These are phyloP conservation scores for Striga asiatica DNA, from an alignment of 257 asterid genomes.

Conservation along the genomic window DNA sequence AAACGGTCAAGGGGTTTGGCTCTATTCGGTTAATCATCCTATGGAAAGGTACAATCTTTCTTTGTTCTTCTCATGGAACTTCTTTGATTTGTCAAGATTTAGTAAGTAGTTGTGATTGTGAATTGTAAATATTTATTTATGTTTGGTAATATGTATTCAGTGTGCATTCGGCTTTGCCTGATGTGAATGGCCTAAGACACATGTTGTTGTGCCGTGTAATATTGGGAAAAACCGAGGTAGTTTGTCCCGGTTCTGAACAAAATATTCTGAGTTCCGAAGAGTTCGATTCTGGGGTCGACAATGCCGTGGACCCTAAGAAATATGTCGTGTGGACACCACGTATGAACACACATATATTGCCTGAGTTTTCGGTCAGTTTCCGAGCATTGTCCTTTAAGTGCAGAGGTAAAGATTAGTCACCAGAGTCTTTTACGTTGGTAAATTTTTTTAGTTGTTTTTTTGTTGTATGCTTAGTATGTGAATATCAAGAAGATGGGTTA, in stretches of 20 bases:
- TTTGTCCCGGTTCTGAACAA: conserved; percentile 21
- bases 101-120: not conserved
- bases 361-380: conserved; percentile 32
- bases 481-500: no score
- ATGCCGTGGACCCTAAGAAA: conserved; percentile 23
- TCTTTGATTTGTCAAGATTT: not conserved
- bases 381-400: no score
- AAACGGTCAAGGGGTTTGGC: conserved; percentile 16
- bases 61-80: not conserved
- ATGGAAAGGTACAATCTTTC: conserved; percentile 21
- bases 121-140: not conserved
- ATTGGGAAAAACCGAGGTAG: conserved; percentile 29
- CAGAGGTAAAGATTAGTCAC: no score
- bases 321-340: conserved; percentile 32
- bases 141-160: conserved; percentile 12
- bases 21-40: conserved; percentile 21
- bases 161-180: conserved; percentile 22
- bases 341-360: conserved; percentile 35
- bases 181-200: conserved; percentile 27
- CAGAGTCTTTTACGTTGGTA: no score
- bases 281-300: conserved; percentile 38
- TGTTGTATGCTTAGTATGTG: no score
- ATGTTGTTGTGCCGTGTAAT: conserved; percentile 36
- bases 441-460: no score
- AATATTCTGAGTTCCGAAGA: conserved; percentile 28